phyloP scores from a whole-genome alignment of 345 rosid genomes.

The Physaria fendleri region DNA sequence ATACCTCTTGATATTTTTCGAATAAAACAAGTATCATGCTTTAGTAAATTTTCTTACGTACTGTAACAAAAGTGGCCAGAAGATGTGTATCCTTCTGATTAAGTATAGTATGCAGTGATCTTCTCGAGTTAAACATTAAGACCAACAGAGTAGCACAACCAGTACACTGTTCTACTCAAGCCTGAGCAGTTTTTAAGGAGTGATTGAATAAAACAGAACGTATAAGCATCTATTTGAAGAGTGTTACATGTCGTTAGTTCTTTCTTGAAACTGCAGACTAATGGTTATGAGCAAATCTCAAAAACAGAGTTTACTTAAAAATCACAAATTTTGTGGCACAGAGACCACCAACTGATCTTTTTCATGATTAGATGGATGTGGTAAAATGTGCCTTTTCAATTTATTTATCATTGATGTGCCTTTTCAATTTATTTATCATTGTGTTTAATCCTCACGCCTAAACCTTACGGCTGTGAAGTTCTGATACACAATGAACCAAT shows the following conservation, averaged over 20 bases:
- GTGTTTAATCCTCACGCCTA: conserved; percentile 29
- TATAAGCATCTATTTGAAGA: not conserved
- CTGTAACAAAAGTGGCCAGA: too few species aligned
- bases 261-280: not conserved
- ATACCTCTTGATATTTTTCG: not conserved
- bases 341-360: conserved; percentile 16
- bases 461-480: conserved; percentile 25
- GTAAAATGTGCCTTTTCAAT: not conserved
- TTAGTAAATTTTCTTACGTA: too few species aligned
- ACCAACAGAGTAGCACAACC: too few species aligned
- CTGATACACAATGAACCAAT: conserved; percentile 26
- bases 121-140: too few species aligned
- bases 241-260: not conserved
- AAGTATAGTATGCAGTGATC: too few species aligned
- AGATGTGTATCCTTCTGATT: too few species aligned
- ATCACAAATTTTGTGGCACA: too few species aligned
- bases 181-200: too few species aligned
- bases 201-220: not conserved
- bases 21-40: too few species aligned
- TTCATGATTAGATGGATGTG: conserved; percentile 19
- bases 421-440: not conserved
- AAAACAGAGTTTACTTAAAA: not conserved
- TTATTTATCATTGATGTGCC: not conserved
- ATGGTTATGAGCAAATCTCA: not conserved
- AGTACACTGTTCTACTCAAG: too few species aligned